Conservation (phyloP, 2,329 filamentous ascomycete species). For the Fusarium vanettenii region DNA sequence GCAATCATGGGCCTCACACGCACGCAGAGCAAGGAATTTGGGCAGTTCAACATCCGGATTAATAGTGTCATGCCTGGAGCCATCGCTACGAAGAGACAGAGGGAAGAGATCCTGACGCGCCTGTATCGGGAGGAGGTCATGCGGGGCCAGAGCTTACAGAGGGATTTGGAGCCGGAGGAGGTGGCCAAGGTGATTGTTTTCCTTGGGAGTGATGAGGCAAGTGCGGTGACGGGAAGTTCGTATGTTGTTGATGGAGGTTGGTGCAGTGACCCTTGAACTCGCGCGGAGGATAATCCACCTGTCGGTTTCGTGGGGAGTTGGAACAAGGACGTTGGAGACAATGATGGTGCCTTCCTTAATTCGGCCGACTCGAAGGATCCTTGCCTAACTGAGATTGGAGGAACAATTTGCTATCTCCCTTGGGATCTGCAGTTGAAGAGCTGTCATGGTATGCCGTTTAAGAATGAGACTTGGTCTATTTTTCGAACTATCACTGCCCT, state of each 20-base stretch:
- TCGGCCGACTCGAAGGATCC: fast-evolving
- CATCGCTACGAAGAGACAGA: slow-evolving; percentile 59
- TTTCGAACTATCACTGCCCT: background rate
- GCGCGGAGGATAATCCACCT: background rate
- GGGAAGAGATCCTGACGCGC: slow-evolving; percentile 55
- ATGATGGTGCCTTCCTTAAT: background rate
- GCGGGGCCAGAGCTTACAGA: slow-evolving; percentile 55
- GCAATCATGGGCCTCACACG: slow-evolving; percentile 67
- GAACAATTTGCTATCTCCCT: fast-evolving
- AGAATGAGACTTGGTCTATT: background rate
- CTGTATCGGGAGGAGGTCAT: slow-evolving; percentile 55
- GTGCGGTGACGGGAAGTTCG: slow-evolving; percentile 57
- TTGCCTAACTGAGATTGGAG: background rate
- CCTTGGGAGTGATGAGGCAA: slow-evolving; percentile 58
- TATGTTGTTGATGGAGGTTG: slow-evolving; percentile 50
- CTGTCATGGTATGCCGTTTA: background rate
- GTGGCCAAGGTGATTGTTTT: slow-evolving; percentile 60
- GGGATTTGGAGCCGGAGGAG: slow-evolving; percentile 54
- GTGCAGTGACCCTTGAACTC: slow-evolving; percentile 36
- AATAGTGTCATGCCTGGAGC: slow-evolving; percentile 63
- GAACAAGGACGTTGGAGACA: background rate
- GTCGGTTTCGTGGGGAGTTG: background rate
- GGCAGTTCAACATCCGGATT: slow-evolving; percentile 58
- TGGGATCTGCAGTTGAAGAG: background rate
- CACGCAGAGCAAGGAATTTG: slow-evolving; percentile 65